A percentile compares a stretch with the other conserved stretches of the same genome.
Evolutionary conservation across 202 grass and related monocot genomes (phyloP).

Genomic region (Setaria italica): DNA sequence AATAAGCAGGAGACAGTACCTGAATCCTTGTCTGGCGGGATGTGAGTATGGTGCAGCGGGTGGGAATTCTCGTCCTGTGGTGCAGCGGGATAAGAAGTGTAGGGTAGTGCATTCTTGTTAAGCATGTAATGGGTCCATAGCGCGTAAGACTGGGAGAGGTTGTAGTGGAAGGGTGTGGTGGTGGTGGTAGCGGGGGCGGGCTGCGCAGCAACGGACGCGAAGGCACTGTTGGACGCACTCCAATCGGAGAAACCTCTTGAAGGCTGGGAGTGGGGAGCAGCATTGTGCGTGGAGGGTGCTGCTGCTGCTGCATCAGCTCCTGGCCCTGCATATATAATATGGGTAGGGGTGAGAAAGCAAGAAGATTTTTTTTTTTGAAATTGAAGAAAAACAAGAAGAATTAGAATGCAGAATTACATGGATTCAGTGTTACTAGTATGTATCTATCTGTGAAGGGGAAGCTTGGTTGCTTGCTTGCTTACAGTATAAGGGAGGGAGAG

Average conservation of each 20-base stretch:
- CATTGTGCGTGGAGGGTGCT: slow-evolving; percentile 28
- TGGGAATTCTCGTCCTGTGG: slow-evolving; percentile 34
- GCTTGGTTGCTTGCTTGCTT: too few species aligned
- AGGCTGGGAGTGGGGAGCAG: slow-evolving; percentile 22
- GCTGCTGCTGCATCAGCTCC: slow-evolving; percentile 1
- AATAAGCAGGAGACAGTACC: neutral
- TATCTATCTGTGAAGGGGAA: too few species aligned
- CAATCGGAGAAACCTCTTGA: slow-evolving; percentile 50
- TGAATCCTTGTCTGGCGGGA: slow-evolving; percentile 44
- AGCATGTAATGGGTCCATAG: slow-evolving; percentile 56
- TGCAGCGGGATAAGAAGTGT: slow-evolving; percentile 37
- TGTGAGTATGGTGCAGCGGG: slow-evolving; percentile 34
- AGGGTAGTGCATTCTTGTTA: slow-evolving; percentile 47
- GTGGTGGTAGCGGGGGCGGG: slow-evolving; percentile 23
- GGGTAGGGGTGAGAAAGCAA: too few species aligned
- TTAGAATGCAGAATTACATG: too few species aligned
- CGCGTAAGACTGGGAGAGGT: slow-evolving; percentile 46
- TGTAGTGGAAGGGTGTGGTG: slow-evolving; percentile 35
- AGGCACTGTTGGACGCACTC: slow-evolving; percentile 44
- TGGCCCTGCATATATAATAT: slow-evolving; percentile 23
- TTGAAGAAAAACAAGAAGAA: too few species aligned
- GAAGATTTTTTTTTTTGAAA: too few species aligned
- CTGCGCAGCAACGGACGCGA: slow-evolving; percentile 28
- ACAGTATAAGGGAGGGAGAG: too few species aligned
- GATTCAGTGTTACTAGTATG: too few species aligned